These are phyloP conservation scores for Rutidosis leptorrhynchoides DNA, from an alignment of 129 eudicot genomes.

Conservation along the genomic window DNA sequence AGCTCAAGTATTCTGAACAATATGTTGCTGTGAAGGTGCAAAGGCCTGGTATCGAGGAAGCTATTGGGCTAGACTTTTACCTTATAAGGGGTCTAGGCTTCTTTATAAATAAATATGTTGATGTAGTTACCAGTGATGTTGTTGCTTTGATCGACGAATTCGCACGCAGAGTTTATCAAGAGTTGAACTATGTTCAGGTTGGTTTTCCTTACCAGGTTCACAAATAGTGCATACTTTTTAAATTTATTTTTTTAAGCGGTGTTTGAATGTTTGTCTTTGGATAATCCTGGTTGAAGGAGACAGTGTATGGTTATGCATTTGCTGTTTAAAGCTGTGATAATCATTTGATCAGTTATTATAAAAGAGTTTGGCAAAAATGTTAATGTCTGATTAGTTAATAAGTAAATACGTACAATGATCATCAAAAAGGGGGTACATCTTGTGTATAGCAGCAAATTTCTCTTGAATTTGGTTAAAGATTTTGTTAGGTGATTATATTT, in stretches of 20 bases:
- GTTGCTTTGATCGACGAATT: constrained; percentile 94
- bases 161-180: constrained; percentile 96
- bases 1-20: constrained; percentile 72
- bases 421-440: background rate
- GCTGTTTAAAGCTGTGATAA: background rate
- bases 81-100: constrained; percentile 77
- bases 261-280: constrained; percentile 6
- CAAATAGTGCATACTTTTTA: background rate
- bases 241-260: background rate
- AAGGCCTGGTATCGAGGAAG: constrained; percentile 94
- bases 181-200: constrained; percentile 98
- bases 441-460: background rate
- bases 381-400: background rate
- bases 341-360: background rate
- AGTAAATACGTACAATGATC: background rate
- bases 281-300: background rate
- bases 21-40: constrained; percentile 97
- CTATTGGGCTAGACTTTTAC: constrained; percentile 86
- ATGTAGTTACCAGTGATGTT: constrained; percentile 71
- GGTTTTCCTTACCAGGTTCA: constrained; percentile 27
- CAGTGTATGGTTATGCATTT: background rate
- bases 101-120: constrained; percentile 73
- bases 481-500: background rate
- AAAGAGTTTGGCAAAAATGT: background rate
- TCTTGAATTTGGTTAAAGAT: background rate